Evolutionary conservation across 2,329 filamentous ascomycete genomes (phyloP).

Genomic region (Aspergillus puulaauensis): DNA sequence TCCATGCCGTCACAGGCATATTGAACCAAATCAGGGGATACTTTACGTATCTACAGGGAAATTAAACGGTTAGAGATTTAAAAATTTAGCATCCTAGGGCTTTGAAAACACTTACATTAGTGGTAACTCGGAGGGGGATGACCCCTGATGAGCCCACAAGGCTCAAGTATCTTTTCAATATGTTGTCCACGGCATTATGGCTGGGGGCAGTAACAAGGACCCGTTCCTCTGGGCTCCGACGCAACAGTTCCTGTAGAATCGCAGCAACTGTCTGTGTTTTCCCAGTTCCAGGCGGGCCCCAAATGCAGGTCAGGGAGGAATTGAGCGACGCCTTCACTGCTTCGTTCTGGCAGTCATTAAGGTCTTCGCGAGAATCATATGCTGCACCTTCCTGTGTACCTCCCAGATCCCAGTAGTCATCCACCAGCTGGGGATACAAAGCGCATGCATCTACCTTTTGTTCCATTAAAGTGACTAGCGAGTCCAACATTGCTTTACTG

Average conservation of each 20-base stretch:
- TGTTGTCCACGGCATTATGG: not conserved
- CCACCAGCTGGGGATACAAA: not conserved
- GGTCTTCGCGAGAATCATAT: not conserved
- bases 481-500: not conserved
- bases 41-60: not conserved
- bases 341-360: not conserved
- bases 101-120: not conserved
- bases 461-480: not conserved
- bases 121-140: not conserved
- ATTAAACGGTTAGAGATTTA: not conserved
- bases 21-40: not conserved
- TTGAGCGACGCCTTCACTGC: not conserved
- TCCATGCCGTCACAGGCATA: not conserved
- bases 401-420: not conserved
- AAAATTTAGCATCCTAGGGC: not conserved
- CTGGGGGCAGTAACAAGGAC: not conserved
- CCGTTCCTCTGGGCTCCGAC: not conserved
- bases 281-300: not conserved
- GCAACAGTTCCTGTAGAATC: not conserved
- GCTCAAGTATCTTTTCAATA: not conserved
- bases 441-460: not conserved
- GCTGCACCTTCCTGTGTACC: not conserved
- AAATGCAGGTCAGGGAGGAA: not conserved
- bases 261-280: constrained; percentile 1
- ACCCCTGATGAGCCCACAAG: not conserved